Evolutionary conservation across 257 asterid species (phyloP).

Genomic region (Solanum habrochaites): DNA sequence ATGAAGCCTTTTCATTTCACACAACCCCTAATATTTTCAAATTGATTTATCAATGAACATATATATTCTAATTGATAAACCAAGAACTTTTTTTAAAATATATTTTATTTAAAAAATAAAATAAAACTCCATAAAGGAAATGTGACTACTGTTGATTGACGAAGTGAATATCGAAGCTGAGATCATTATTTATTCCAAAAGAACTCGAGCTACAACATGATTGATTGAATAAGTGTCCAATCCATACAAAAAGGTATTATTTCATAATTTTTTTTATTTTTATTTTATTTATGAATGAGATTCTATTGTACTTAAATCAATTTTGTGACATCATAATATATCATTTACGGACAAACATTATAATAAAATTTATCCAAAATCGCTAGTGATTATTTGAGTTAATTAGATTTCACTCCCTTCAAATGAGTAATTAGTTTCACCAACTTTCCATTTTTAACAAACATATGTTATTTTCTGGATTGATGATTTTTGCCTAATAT

Average conservation of each 20-base stretch:
- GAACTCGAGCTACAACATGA: not conserved
- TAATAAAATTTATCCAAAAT: not conserved
- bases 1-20: not conserved
- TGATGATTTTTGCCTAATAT: not conserved
- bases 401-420: not conserved
- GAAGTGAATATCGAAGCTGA: not conserved
- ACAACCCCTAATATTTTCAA: not conserved
- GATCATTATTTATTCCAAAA: not conserved
- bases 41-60: not conserved
- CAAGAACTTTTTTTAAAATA: not conserved
- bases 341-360: not conserved
- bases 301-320: not conserved
- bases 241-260: not conserved
- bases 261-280: not conserved
- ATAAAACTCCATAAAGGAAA: not conserved
- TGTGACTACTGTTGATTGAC: not conserved
- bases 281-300: not conserved
- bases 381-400: not conserved
- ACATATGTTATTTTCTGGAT: not conserved
- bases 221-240: not conserved
- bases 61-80: not conserved
- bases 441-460: not conserved
- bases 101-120: not conserved
- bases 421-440: not conserved
- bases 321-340: not conserved